Evolutionary conservation across 495 filamentous ascomycete genomes (phyloP), one percentile per base, ranked within the genome.

Genomic region (Penicillium turbatum): DNA sequence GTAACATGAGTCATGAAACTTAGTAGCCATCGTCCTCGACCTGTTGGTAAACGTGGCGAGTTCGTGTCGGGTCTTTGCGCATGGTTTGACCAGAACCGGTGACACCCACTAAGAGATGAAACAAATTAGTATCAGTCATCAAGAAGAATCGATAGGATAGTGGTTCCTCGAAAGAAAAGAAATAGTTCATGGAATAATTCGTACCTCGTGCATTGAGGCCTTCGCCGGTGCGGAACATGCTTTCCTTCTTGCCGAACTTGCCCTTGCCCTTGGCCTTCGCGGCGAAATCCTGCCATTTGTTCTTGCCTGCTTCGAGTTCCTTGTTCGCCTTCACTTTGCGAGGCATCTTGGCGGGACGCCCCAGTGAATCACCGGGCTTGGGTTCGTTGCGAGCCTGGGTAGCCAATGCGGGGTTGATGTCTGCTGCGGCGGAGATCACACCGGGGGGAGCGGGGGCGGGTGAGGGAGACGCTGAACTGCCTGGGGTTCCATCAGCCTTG

Each of bases 171-270:
- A 38, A 7, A 29, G 13, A 26, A 35, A 13, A 35, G 9, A 30
- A 19, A n/a, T 27, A n/a, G 11, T 19, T 5, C 9, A 34, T n/a
- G n/a, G 31, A 12, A 13, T 35, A 51, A 26, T 51, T 56, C 71
- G 53, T 74, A 96, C 92, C 92, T 85, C 90, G 79, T 41, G 88
- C 90, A 59, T 89, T 82, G 11, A 92, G 77, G 39, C 89, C 86
- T 24, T 95, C 90, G 0, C 88, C 88, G 2, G 92, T 96, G 24
- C 95, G 82, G 62, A 98, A 98, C 93, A 97, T 96, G 73, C 89
- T 95, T 13, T 97, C 91, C 76, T 96, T 96, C 73, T 88, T 90
- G 41, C 83, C 87, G 35, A 83, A 74, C 64, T 90, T 90, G 16
- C 87, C 86, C 73, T 92, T 95, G 59, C 76, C 74, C 65, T 90